These are phyloP conservation scores for Curvularia eragrostidis DNA, from an alignment of 2,329 filamentous ascomycete species.

Conservation along the genomic window DNA sequence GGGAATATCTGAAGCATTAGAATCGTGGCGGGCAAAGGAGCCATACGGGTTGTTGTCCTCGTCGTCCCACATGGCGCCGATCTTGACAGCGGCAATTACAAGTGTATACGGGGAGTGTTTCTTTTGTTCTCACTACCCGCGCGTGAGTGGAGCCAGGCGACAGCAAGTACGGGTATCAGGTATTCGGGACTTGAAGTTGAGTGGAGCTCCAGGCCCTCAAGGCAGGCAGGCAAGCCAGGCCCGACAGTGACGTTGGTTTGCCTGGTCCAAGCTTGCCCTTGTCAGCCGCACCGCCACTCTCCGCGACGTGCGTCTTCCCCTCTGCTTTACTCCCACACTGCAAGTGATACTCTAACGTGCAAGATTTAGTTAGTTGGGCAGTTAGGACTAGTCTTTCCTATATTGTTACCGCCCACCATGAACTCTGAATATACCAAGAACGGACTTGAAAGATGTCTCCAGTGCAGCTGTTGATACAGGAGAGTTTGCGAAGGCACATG, in stretches of 20 bases:
- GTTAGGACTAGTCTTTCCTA: background rate
- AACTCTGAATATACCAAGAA: background rate
- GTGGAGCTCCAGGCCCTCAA: constrained; percentile 17
- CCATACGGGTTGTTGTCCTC: constrained; percentile 99
- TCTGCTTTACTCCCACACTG: background rate
- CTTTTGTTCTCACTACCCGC: background rate
- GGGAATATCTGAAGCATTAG: constrained; percentile 69
- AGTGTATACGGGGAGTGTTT: background rate
- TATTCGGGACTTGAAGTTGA: constrained; percentile 6
- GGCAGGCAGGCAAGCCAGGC: constrained; percentile 5
- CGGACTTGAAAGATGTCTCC: background rate
- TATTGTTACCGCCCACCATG: background rate
- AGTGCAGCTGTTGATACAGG: background rate
- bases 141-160: background rate
- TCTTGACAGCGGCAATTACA: background rate
- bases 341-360: background rate
- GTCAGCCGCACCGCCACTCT: constrained; percentile 6
- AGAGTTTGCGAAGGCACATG: background rate
- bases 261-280: constrained; percentile 13
- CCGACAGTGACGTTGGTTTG: constrained; percentile 18
- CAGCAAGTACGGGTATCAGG: constrained; percentile 6
- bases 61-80: constrained; percentile 87
- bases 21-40: constrained; percentile 88
- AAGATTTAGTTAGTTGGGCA: background rate
- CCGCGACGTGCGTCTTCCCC: constrained; percentile 1